Percentiles rank a stretch among this genome's conserved stretches.
Evolutionary conservation across 768 basidiomycete genomes (phyloP).

Genomic region (Collybia sp.): DNA sequence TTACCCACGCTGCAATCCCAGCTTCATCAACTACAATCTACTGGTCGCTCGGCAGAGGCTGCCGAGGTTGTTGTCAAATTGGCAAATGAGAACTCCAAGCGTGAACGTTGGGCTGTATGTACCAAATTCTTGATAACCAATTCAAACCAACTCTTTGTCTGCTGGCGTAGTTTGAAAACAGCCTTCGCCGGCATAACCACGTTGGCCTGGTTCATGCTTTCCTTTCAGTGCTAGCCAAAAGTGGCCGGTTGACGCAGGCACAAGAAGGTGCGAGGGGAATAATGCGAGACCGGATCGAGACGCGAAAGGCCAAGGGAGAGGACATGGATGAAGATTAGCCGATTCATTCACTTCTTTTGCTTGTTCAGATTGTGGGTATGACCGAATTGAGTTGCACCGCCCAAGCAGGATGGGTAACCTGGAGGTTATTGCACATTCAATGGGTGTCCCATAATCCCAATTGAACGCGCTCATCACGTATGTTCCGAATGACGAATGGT

Average conservation of each 20-base stretch:
- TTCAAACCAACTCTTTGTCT: constrained; percentile 5
- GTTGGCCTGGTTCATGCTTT: constrained; percentile 76
- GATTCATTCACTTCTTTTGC: too few relatives aligned
- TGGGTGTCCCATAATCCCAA: too few relatives aligned
- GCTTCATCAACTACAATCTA: constrained; percentile 41
- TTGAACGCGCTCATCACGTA: too few relatives aligned
- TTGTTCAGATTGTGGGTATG: too few relatives aligned
- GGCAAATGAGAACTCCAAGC: constrained; percentile 65
- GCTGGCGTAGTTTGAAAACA: constrained; percentile 74
- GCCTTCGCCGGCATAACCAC: constrained; percentile 82
- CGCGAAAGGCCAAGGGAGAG: constrained; percentile 37
- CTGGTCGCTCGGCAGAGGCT: constrained; percentile 36
- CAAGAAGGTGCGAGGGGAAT: constrained; percentile 37
- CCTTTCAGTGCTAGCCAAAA: constrained; percentile 68
- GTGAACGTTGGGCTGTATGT: constrained; percentile 80
- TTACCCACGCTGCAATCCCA: constrained; percentile 63
- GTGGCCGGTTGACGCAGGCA: constrained; percentile 53
- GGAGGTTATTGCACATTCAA: too few relatives aligned
- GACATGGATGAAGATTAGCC: constrained; percentile 43
- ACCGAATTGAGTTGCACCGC: too few relatives aligned
- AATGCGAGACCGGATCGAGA: constrained; percentile 43
- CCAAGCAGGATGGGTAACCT: too few relatives aligned
- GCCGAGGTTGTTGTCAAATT: constrained; percentile 53
- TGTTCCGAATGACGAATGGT: too few relatives aligned
- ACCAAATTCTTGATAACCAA: constrained; percentile 3